Evolutionary conservation across 2,329 filamentous ascomycete genomes (phyloP), one percentile per base, ranked within the genome.

Genomic region (Seiridium unicorne): DNA sequence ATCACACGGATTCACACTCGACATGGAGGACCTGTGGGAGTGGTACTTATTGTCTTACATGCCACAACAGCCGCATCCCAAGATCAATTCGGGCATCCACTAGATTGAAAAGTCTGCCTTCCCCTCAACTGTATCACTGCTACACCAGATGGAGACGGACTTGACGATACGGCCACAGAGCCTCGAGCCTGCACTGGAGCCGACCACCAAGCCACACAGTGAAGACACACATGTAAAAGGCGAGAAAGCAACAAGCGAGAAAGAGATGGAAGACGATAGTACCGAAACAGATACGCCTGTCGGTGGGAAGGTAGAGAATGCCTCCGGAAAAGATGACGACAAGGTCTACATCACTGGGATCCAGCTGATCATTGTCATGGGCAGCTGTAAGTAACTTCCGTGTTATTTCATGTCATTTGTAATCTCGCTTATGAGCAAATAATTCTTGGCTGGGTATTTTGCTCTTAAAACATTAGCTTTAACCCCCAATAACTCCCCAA

Each of bases 261-360:
- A 55, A 5, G 40, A 47, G 32, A 31, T 13, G 35, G 35, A 44
- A 11, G 26, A 32, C 3, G 42, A 42, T 34, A 35, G n/a, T 3
- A 18, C 44, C 11, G 42, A 47, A 8, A 48, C 55, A 38, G 26
- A 42, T 1, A 34, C 31, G 34, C 26, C 26, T 35, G 42, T 34
- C 4, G 34, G 38, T 9, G 11, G 18, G 49, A 13, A 32, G 13
- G 18, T n/a, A 0, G 18, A 38, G 8, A 38, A 18, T 5, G 49
- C 18, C 3, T 7, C 13, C 10, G 36, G 6, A 18, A 38, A 18
- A 5, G 55, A 51, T 31, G 63, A 67, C 38, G 57, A 62, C 11
- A 47, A 47, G 5, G 68, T 72, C 5, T 69, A 71, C 38, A 58
- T 72, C 7, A 62, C 63, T 3, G 71, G 71, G 10, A 59, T 65